phyloP scores from a whole-genome alignment of 2,329 filamentous ascomycete species.

The Ceratocystis colombiana region DNA sequence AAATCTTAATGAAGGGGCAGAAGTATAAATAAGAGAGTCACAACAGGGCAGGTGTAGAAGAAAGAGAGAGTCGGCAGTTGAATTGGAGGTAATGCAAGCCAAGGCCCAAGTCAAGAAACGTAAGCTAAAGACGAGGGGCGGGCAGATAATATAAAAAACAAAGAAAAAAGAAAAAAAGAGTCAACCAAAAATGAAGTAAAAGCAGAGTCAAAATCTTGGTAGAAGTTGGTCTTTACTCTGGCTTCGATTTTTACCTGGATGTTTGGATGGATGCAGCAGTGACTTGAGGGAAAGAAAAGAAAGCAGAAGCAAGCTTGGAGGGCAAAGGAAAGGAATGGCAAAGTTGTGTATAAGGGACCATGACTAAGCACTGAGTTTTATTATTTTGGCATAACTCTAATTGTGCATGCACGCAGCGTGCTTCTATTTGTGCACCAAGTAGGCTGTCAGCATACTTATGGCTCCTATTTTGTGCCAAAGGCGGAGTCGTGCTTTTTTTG shows the following conservation, averaged over 20 bases:
- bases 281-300: slow-evolving; percentile 10
- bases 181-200: not conserved
- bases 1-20: not conserved
- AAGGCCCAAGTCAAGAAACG: too few species aligned
- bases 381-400: too few species aligned
- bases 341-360: too few species aligned
- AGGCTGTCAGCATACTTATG: not conserved
- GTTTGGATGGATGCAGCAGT: not conserved
- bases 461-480: not conserved
- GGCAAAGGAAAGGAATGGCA: slow-evolving; percentile 5
- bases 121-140: not conserved
- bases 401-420: not conserved
- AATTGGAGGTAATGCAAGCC: too few species aligned
- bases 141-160: slow-evolving; percentile 3
- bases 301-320: not conserved
- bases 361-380: too few species aligned
- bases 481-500: not conserved
- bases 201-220: not conserved
- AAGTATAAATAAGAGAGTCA: slow-evolving; percentile 10
- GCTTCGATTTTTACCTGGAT: not conserved
- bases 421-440: too few species aligned
- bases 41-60: not conserved
- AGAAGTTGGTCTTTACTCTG: not conserved
- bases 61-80: not conserved
- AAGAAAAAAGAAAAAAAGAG: not conserved